Percentiles rank a stretch among this genome's conserved stretches.
phyloP scores from a whole-genome alignment of 352 stramenopile species.

The Thalassiosira oceanica region DNA sequence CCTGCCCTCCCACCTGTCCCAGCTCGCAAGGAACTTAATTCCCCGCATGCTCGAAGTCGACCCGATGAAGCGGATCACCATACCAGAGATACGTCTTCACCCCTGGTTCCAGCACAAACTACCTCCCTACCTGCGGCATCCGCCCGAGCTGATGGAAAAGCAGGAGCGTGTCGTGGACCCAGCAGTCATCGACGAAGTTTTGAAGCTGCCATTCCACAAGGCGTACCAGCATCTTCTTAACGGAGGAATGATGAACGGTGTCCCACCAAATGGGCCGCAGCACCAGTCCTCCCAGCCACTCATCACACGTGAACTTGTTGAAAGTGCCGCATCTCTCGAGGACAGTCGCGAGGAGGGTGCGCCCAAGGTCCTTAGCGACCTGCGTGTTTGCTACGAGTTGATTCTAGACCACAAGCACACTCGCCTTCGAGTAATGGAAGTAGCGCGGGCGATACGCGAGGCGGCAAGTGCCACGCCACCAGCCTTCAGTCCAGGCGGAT shows the following conservation, averaged over 20 bases:
- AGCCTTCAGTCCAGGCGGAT: conserved; percentile 75
- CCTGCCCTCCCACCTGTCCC: conserved; percentile 93
- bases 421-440: conserved; percentile 88
- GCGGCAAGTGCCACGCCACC: conserved; percentile 80
- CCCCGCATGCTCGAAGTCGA: conserved; percentile 98
- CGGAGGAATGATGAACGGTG: conserved; percentile 33
- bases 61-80: conserved; percentile 98
- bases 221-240: conserved; percentile 60
- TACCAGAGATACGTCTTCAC: conserved; percentile 96
- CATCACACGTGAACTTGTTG: conserved; percentile 70
- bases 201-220: conserved; percentile 81
- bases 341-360: conserved; percentile 74
- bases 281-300: conserved; percentile 49
- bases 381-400: conserved; percentile 95
- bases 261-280: conserved; percentile 36
- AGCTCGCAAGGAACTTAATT: conserved; percentile 95
- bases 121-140: conserved; percentile 94
- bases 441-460: conserved; percentile 76
- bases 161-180: conserved; percentile 84
- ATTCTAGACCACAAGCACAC: conserved; percentile 97
- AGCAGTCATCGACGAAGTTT: conserved; percentile 82
- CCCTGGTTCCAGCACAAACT: conserved; percentile 98
- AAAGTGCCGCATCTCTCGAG: conserved; percentile 67
- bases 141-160: conserved; percentile 93
- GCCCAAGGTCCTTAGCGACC: conserved; percentile 76